Base-by-base conservation (phyloP, 176 grass and related monocot genomes). In the Calamus simplicifolius region DNA sequence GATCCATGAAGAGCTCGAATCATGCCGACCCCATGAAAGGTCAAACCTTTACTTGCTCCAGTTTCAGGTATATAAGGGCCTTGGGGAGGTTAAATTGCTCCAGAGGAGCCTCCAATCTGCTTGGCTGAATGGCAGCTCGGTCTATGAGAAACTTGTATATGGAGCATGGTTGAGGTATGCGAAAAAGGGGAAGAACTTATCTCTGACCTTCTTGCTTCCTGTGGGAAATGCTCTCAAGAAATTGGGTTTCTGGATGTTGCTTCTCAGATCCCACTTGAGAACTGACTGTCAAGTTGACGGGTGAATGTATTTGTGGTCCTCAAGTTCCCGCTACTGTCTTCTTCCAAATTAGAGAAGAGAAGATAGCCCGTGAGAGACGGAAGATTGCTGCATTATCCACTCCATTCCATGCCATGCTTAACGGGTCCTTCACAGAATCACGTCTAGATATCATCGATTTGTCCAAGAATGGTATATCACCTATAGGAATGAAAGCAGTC, bases 381-480 rank as follows among this genome's bases (percentile, higher is more conserved):
- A 95, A 79, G 74, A 95, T 95, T 52, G 82, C 86, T 25, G 69
- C 70, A 77, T 74, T 95, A 29, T 95, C 91, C 0, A 57, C 75
- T 54, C 91, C 91, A 19, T 95, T 95, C 62, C 74, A 75, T 52
- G 84, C 91, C 59, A 95, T 95, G 91, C 86, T 95, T 49, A 90
- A 95, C 73, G 90, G 90, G 70, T 85, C 85, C 15, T 95, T 95
- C 76, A 84, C 77, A 0, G 86, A 95, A 68, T 90, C 86, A 2
- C 77, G 90, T 71, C 82, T 86, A 73, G 90, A 87, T 64, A 63
- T 95, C 67, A 85, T 95, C 50, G 71, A 89, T 75, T 77, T 95
- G 67, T 95, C 90, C 13, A 80, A 89, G 61, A 95, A 95, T 71
- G 67, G 77, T 49, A 89, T 95, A 27, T 90, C 90, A 2, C 72